Evolutionary conservation across 768 basidiomycete genomes (phyloP).

Genomic region (Trametopsis cervina): DNA sequence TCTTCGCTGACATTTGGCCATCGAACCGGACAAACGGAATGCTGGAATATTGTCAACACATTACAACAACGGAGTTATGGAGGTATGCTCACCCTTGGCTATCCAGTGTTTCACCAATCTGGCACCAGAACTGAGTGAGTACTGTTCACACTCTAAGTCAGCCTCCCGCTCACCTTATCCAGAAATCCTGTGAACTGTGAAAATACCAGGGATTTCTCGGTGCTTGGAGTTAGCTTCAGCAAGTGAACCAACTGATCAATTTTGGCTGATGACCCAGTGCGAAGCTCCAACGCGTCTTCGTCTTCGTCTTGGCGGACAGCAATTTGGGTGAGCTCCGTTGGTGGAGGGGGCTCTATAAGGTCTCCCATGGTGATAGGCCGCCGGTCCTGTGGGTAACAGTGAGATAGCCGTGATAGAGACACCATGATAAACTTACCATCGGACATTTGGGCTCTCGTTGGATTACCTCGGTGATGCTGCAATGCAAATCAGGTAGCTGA

Average conservation of each 20-base stretch:
- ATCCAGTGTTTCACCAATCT: conserved; percentile 69
- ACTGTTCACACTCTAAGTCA: too few species aligned
- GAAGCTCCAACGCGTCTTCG: conserved; percentile 28
- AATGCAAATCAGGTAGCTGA: conserved; percentile 4
- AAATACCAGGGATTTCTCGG: conserved; percentile 82
- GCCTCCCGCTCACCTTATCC: conserved; percentile 64
- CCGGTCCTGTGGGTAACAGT: conserved; percentile 50
- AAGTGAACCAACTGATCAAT: conserved; percentile 76
- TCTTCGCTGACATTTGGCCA: conserved; percentile 76
- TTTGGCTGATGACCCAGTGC: conserved; percentile 69
- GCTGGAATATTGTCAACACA: conserved; percentile 28
- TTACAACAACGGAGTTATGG: neutral
- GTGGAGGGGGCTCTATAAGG: conserved; percentile 56
- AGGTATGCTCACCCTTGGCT: conserved; percentile 45
- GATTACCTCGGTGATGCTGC: conserved; percentile 65
- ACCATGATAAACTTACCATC: conserved; percentile 42
- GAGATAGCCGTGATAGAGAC: neutral
- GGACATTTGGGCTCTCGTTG: conserved; percentile 72
- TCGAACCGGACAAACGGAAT: conserved; percentile 80
- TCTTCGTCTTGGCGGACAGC: conserved; percentile 34
- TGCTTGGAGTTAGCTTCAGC: conserved; percentile 55
- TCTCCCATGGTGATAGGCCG: conserved; percentile 46
- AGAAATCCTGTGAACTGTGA: conserved; percentile 86
- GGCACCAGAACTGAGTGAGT: too few species aligned
- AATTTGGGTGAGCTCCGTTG: conserved; percentile 62